Evolutionary conservation across 208 protist species (phyloP), one percentile per base, ranked within the genome.

Genomic region (Crithidia fasciculata): DNA sequence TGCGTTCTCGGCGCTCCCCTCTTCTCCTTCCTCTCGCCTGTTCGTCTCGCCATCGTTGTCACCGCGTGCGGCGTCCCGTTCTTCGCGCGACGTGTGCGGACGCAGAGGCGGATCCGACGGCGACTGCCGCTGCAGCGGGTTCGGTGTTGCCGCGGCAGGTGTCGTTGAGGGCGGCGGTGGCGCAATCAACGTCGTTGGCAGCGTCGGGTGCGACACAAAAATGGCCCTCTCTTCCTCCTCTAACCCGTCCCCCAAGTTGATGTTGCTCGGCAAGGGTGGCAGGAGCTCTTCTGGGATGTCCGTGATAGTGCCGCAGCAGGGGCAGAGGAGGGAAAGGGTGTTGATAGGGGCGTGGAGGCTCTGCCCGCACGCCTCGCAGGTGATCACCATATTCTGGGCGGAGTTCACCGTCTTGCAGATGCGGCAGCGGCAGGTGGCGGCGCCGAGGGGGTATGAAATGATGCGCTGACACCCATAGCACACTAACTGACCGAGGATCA

Each of bases 221-320:
- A 95, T 91, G 19, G 80, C 87, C 54, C 72, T 61, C 28, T 78
- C 49, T 41, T 43, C 49, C 13, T 81, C 74, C 8, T 59, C 44
- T 8, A 53, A 66, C 3, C 69, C 52, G 40, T 69, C 74, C 4
- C 74, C 80, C 8, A 84, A 18, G 58, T 81, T 69, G 16, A 84
- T 41, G 40, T 58, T 73, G 19, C 72, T 86, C 58, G 81, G 81
- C 56, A 94, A 44, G 40, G 50, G 81, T 4, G 91, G 91, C 44
- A 96, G 83, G 16, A 93, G 62, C 19, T 83, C 69, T 58, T 87
- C 76, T 0, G 87, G 87, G n/a, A 96, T 93, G 59, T 93, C 87
- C 13, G 81, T 93, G 8, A 93, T 63, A 1, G 86, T 92, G 16
- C 78, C 78, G 54, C 91, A 96, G 69, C 82, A 90, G n/a, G 89